Evolutionary conservation across 2,329 filamentous ascomycete genomes (phyloP).

Genomic region (Metarhizium anisopliae): DNA sequence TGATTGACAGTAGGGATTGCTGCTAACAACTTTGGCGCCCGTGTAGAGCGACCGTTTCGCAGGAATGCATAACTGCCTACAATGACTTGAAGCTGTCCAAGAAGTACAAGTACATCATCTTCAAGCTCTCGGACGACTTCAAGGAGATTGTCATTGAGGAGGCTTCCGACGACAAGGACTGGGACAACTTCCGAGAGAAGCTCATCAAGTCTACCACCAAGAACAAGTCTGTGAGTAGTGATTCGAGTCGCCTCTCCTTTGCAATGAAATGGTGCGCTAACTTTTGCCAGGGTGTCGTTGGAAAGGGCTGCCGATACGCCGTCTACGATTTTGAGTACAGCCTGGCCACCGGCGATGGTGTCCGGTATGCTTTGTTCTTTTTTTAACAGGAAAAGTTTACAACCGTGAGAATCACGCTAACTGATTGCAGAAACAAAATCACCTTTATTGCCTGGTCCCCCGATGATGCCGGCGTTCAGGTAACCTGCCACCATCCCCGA

Average conservation of each 20-base stretch:
- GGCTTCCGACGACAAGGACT: constrained; percentile 57
- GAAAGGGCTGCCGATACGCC: constrained; percentile 70
- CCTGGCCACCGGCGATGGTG: constrained; percentile 62
- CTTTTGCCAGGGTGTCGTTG: constrained; percentile 38
- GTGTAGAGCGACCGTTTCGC: constrained; percentile 58
- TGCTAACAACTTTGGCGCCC: constrained; percentile 3
- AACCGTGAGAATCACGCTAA: constrained; percentile 11
- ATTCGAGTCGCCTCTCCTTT: background rate
- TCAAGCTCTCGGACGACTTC: constrained; percentile 77
- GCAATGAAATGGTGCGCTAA: background rate
- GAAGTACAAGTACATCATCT: constrained; percentile 79
- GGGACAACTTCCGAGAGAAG: constrained; percentile 66
- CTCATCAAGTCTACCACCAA: constrained; percentile 66
- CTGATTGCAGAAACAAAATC: constrained; percentile 57
- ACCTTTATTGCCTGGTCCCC: constrained; percentile 73
- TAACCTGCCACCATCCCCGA: constrained; percentile 25
- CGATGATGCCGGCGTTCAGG: constrained; percentile 71
- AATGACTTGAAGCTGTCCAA: constrained; percentile 79
- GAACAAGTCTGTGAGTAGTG: constrained; percentile 43
- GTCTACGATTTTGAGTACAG: constrained; percentile 80
- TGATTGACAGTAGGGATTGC: constrained; percentile 6
- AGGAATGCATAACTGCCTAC: constrained; percentile 63
- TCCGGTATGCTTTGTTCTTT: constrained; percentile 39
- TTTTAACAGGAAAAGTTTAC: no score
- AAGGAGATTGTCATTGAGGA: constrained; percentile 77